Evolutionary conservation across 768 basidiomycete species (phyloP), one percentile per base, ranked within the genome.

Genomic region (Ephemerocybe angulata): DNA sequence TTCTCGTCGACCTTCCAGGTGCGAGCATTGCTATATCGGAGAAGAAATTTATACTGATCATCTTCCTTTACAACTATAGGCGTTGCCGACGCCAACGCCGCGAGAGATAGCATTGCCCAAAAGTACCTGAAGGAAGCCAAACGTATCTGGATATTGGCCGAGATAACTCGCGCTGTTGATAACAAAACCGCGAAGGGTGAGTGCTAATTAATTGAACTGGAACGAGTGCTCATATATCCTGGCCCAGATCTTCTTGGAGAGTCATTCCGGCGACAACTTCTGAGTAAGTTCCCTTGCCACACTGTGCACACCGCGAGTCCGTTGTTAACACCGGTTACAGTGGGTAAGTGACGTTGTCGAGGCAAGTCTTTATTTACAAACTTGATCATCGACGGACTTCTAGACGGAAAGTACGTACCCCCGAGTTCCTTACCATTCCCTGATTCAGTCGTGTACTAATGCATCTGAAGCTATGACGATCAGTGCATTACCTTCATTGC

Each of bases 1-100:
- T 83, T 19, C 65, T 85, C 21, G 83, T 85, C n/a, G 84, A 86
- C 62, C 67, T 86, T 50, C 84, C 85, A 42, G 84, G 84, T 73
- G 62, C 17, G 10, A 17, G 65, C 56, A 22, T 19, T 40, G 4
- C 0, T 30, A 11, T 46, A 10, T 31, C 11, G 33, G 38, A 28
- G 17, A 15, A 46, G 21, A 21, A 15, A 15, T 50, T n/a, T 22
- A 13, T 15, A 13, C 4, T 8, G 24, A 13, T 48, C 52, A 48
- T 48, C 41, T 27, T 22, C 8, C n/a, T 50, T 28, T 30, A 5
- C 17, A 22, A n/a, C 11, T 15, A 13, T 48, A 78, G 78, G 77
- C 69, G 80, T 83, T 21, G 82, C 81, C 10, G 84, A 86, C 62
- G 80, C 82, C 17, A 86, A 86, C 63, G 82, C 82, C 12, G 84